A percentile compares a stretch with the other conserved stretches of the same genome.
Evolutionary conservation across 371 early-diverging fungal species (phyloP).

Genomic region (Phascolomyces articulosus): DNA sequence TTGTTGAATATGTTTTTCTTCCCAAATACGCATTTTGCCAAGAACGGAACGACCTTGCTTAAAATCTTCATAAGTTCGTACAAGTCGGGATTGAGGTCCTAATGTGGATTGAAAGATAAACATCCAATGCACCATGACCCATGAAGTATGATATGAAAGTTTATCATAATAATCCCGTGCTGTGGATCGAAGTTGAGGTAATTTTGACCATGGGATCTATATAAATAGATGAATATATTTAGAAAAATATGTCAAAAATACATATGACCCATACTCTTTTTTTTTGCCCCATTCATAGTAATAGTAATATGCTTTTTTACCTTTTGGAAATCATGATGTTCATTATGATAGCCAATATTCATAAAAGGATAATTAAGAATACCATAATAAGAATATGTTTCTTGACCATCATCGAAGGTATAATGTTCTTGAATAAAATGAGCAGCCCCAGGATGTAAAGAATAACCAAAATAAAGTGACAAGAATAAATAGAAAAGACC

Average conservation of each 20-base stretch:
- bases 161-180: slow-evolving; percentile 94
- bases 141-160: slow-evolving; percentile 86
- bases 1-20: slow-evolving; percentile 17
- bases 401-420: slow-evolving; percentile 93
- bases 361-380: slow-evolving; percentile 80
- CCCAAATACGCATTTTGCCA: slow-evolving; percentile 31
- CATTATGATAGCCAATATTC: slow-evolving; percentile 96
- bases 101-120: slow-evolving; percentile 75
- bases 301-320: no score
- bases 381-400: slow-evolving; percentile 98
- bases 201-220: slow-evolving; percentile 88
- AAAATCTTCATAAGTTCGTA: slow-evolving; percentile 74
- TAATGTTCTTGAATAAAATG: slow-evolving; percentile 99
- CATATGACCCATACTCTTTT: no score
- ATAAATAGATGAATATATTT: not conserved
- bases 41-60: slow-evolving; percentile 62
- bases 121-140: slow-evolving; percentile 83
- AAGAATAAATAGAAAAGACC: slow-evolving; percentile 78
- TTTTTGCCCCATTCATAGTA: no score
- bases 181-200: slow-evolving; percentile 79
- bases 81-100: slow-evolving; percentile 86
- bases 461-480: slow-evolving; percentile 89
- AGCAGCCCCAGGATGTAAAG: slow-evolving; percentile 94
- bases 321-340: slow-evolving; percentile 95
- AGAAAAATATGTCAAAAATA: no score